Evolutionary conservation across 257 asterid species (phyloP), one percentile per base, ranked within the genome.

Genomic region (Thymus mandschuricus): DNA sequence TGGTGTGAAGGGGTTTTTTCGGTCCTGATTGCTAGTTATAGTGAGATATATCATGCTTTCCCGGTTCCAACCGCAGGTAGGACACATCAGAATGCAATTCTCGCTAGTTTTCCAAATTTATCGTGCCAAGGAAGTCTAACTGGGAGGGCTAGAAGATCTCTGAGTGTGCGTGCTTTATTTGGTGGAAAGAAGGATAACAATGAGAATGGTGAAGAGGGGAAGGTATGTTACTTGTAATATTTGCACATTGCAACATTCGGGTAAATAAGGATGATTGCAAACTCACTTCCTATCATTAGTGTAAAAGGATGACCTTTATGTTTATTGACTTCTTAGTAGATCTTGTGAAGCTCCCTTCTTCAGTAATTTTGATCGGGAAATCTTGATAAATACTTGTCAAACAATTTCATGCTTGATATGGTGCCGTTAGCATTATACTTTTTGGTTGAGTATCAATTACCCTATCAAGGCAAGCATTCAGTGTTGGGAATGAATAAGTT

Each of bases 151-250:
- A 59, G 75, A 78, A 84, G 83, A 71, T 84, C 88, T 73, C 83
- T 86, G 44, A 78, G 74, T 48, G 84, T 92, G 78, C 74, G 78
- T 64, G 89, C 86, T 44, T 82, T 92, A 77, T 92, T 92, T 85
- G 98, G 98, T 10, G 92, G 96, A 21, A 88, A 87, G 77, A 89
- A 88, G 77, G 90, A 86, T 51, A 75, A 31, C 64, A 81, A 75
- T 65, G 96, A 87, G 49, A 82, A 84, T 84, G 59, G 81, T 27
- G 92, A 87, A 71, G 92, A 89, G 60, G 76, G 82, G 5, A 92
- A 92, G 96, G 98, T 88, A 80, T 60, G 52, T 30, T 64, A 34
- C 30, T 3, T 44, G 9, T 75, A n/a, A 21, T 10, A 35, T 60
- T 65, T 43, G 59, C 74, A n/a, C 13, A 15, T 41, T 15, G 49